These are phyloP conservation scores for Alnus rubra DNA, from an alignment of 306 rosid genomes.

Conservation along the genomic window DNA sequence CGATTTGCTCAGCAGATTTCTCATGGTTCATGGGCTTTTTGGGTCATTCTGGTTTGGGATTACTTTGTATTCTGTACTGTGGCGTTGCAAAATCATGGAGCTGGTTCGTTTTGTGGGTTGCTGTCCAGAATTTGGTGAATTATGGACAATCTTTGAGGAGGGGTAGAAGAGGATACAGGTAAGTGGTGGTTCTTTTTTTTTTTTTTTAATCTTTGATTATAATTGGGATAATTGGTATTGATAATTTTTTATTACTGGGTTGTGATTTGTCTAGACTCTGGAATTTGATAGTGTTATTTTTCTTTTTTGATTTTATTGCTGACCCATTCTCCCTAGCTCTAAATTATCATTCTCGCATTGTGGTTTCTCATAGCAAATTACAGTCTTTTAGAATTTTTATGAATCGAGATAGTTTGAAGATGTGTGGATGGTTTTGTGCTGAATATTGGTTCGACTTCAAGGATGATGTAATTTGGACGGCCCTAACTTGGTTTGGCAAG, in stretches of 20 bases:
- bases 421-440: too few species aligned
- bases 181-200: conserved; percentile 17
- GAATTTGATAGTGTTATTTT: background rate
- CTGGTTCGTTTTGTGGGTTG: conserved; percentile 15
- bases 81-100: conserved; percentile 14
- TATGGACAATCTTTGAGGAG: conserved; percentile 13
- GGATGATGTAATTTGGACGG: too few species aligned
- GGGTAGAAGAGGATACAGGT: conserved; percentile 17
- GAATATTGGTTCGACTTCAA: too few species aligned
- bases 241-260: background rate
- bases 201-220: background rate
- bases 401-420: too few species aligned
- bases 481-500: too few species aligned
- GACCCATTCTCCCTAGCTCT: background rate
- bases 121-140: conserved; percentile 8
- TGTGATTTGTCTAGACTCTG: background rate
- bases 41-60: conserved; percentile 9
- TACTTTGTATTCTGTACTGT: background rate
- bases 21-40: conserved; percentile 7
- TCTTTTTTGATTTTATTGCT: background rate
- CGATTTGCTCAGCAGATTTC: too few species aligned
- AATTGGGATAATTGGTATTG: background rate
- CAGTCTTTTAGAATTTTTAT: too few species aligned
- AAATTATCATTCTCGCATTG: background rate
- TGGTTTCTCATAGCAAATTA: too few species aligned